phyloP scores from a whole-genome alignment of 768 basidiomycete species.

The Suillus variegatus region DNA sequence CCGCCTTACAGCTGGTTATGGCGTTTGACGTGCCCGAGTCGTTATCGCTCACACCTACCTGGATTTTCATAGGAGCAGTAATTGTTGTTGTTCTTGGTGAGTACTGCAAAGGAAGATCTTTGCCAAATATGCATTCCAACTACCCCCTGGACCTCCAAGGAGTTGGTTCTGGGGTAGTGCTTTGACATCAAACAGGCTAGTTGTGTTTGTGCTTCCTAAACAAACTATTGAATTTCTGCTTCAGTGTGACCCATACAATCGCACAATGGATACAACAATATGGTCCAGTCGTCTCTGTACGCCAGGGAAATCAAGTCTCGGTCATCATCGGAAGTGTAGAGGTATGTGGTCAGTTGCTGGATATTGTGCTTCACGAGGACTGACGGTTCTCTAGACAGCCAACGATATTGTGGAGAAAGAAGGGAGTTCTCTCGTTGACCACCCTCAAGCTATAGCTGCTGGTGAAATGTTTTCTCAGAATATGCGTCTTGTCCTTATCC shows the following conservation, averaged over 20 bases:
- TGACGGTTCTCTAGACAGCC: conserved; percentile 38
- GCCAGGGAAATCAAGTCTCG: conserved; percentile 24
- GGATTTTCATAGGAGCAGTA: neutral
- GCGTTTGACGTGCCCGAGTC: neutral
- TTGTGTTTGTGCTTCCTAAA: neutral
- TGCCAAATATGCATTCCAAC: conserved; percentile 11
- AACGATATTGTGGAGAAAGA: conserved; percentile 60
- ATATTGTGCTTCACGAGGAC: conserved; percentile 16
- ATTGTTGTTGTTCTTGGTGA: conserved; percentile 1
- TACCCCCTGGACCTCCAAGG: conserved; percentile 21
- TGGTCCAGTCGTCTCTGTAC: conserved; percentile 27
- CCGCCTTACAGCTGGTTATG: too few species aligned
- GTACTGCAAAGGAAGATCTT: neutral
- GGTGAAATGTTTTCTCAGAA: conserved; percentile 55
- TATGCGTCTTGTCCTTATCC: conserved; percentile 52
- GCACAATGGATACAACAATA: conserved; percentile 36
- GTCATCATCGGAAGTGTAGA: conserved; percentile 27
- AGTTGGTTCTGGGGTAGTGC: conserved; percentile 18
- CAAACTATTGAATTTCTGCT: neutral
- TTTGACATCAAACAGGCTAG: conserved; percentile 9
- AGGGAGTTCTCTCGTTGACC: conserved; percentile 47
- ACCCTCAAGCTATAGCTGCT: conserved; percentile 50
- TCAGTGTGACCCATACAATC: conserved; percentile 28
- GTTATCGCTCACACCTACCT: neutral
- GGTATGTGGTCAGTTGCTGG: conserved; percentile 13